Conservation (phyloP, 129 eudicot genomes). For the Flaveria bidentis region DNA sequence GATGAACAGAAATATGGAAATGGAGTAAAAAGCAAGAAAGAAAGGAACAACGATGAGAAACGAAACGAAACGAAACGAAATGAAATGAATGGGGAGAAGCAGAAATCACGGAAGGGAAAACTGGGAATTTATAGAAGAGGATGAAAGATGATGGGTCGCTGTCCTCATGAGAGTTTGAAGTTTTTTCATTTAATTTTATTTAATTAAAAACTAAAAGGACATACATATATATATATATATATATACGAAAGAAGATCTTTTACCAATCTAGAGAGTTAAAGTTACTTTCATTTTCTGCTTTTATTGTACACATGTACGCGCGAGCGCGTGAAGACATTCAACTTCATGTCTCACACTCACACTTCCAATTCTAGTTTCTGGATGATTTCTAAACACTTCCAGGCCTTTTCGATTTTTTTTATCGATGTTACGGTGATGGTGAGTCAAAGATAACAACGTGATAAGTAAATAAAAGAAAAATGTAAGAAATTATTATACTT, state of each 20-base stretch:
- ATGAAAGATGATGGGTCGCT: conserved; percentile 51
- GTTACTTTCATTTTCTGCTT: conserved; percentile 24
- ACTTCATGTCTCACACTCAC: too few relatives aligned
- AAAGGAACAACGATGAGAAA: background rate
- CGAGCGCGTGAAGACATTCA: background rate
- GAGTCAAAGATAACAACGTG: too few relatives aligned
- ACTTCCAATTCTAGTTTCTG: too few relatives aligned
- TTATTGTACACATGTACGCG: conserved; percentile 7
- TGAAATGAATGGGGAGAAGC: conserved; percentile 28
- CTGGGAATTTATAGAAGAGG: conserved; percentile 36
- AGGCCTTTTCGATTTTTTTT: too few relatives aligned
- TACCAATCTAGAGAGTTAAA: conserved; percentile 32
- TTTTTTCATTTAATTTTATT: background rate
- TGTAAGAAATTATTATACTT: too few relatives aligned
- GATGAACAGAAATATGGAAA: background rate
- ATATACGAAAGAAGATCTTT: conserved; percentile 32
- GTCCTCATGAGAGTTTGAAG: conserved; percentile 55
- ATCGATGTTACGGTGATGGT: too few relatives aligned
- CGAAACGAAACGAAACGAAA: background rate
- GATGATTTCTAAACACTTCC: too few relatives aligned
- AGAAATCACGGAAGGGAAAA: conserved; percentile 43
- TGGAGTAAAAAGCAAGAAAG: conserved; percentile 11
- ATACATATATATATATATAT: conserved; percentile 6
- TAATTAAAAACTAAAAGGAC: conserved; percentile 16
- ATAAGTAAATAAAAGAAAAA: too few relatives aligned